Evolutionary conservation across 2,329 filamentous ascomycete genomes (phyloP).

Genomic region (Drechslerella coelobrocha): DNA sequence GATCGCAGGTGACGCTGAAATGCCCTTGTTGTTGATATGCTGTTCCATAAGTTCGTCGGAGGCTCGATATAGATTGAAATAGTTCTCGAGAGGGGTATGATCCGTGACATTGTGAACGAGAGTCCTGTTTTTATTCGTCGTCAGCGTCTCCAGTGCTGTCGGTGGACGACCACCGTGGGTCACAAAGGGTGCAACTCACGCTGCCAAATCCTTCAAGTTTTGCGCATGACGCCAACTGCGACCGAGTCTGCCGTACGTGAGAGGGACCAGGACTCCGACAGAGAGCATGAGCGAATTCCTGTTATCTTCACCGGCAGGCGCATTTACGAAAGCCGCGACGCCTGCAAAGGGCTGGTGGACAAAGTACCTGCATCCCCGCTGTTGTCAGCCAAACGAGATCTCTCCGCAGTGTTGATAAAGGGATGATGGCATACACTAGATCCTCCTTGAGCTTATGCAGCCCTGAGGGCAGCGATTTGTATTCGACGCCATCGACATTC

Average conservation of each 20-base stretch:
- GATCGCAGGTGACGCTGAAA: conserved; percentile 29
- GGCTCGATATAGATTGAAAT: conserved; percentile 72
- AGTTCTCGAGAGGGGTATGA: conserved; percentile 72
- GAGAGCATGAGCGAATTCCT: conserved; percentile 92
- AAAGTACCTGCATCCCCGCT: conserved; percentile 69
- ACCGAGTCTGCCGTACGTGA: conserved; percentile 84
- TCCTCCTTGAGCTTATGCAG: conserved; percentile 87
- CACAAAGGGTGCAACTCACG: conserved; percentile 60
- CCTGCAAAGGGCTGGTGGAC: conserved; percentile 81
- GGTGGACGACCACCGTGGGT: conserved; percentile 47
- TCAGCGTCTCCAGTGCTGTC: conserved; percentile 1
- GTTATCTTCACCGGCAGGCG: conserved; percentile 76
- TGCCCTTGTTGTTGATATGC: conserved; percentile 40
- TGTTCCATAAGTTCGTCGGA: conserved; percentile 55
- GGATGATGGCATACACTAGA: conserved; percentile 64
- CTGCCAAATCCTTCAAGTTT: conserved; percentile 74
- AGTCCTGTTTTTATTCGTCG: conserved; percentile 59
- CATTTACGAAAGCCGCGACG: conserved; percentile 88
- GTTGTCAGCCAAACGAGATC: not conserved
- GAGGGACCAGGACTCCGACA: conserved; percentile 83
- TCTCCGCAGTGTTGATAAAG: not conserved
- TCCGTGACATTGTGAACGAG: conserved; percentile 72
- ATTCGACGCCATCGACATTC: conserved; percentile 82
- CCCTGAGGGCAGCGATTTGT: conserved; percentile 93
- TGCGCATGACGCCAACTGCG: conserved; percentile 88